Evolutionary conservation across 441 rosid genomes (phyloP), one percentile per base, ranked within the genome.

Genomic region (Jatropha podagrica): DNA sequence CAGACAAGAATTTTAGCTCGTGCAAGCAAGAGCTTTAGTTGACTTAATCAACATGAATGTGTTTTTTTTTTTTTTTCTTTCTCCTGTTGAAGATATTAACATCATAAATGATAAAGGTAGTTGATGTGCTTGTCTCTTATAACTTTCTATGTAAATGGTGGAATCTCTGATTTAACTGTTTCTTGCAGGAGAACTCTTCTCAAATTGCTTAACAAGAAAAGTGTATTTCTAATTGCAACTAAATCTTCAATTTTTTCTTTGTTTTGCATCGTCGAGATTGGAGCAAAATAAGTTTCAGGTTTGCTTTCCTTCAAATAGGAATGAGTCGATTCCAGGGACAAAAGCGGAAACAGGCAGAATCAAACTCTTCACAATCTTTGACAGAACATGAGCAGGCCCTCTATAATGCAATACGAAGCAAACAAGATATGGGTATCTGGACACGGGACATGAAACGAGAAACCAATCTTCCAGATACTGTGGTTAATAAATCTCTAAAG

Each of bases 351-450:
- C 88, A 83, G 42, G 78, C 88, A 0, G 95, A 81, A 32, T 52
- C 83, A 7, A 79, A 69, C 49, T 80, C 85, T 23, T 75, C 81
- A 18, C 79, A 79, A 71, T 70, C 83, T 66, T 71, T 84, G 69
- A 82, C 87, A 15, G 87, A 85, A 64, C 85, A 89, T 38, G 95
- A 91, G 81, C 80, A 71, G 42, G 68, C 52, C n/a, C 73, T 92
- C 40, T 83, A 85, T 26, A 76, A 81, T 32, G 32, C 81, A 17
- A 89, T 94, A 54, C 75, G 78, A 66, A 80, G 84, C 83, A 92
- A 87, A 74, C 73, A 88, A 83, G 91, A 81, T n/a, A 83, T 78
- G 81, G 96, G 96, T 32, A 80, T 91, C 5, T 89, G 88, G 81
- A 69, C 68, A 6, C 49, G 40, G 26, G 92, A 90, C 61, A 38